Evolutionary conservation across 352 stramenopile genomes (phyloP).

Genomic region (Pythium diclinum): DNA sequence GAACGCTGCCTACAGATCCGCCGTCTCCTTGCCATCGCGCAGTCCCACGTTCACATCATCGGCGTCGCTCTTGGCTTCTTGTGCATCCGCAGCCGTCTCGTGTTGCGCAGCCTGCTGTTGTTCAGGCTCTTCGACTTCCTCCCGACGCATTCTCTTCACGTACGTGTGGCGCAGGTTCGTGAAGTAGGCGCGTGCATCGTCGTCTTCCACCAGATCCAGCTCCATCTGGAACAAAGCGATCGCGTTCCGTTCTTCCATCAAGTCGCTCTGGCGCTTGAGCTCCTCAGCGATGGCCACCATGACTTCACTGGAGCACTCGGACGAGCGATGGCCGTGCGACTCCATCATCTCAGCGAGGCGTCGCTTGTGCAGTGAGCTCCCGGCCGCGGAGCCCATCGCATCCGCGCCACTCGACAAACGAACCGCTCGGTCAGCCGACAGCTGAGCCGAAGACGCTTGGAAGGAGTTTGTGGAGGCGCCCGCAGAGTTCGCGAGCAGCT

Average conservation of each 20-base stretch:
- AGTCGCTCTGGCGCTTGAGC: conserved; percentile 54
- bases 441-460: conserved; percentile 5
- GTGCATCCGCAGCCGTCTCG: neutral
- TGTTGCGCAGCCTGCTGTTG: neutral
- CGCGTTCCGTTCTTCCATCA: conserved; percentile 74
- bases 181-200: conserved; percentile 44
- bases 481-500: conserved; percentile 48
- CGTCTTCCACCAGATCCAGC: conserved; percentile 44
- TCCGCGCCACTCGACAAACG: neutral
- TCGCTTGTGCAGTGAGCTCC: conserved; percentile 19
- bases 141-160: conserved; percentile 43
- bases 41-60: neutral
- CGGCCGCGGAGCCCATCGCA: conserved; percentile 9
- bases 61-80: neutral
- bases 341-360: conserved; percentile 28
- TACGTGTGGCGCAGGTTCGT: conserved; percentile 46
- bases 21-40: conserved; percentile 18
- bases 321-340: conserved; percentile 7
- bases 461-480: conserved; percentile 24
- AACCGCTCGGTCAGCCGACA: neutral
- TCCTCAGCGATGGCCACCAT: conserved; percentile 44
- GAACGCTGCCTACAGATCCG: neutral
- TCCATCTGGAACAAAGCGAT: conserved; percentile 62
- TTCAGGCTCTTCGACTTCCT: neutral
- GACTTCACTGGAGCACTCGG: conserved; percentile 30